Evolutionary conservation across 768 basidiomycete species (phyloP).

Genomic region (Pulveroboletus sp.): DNA sequence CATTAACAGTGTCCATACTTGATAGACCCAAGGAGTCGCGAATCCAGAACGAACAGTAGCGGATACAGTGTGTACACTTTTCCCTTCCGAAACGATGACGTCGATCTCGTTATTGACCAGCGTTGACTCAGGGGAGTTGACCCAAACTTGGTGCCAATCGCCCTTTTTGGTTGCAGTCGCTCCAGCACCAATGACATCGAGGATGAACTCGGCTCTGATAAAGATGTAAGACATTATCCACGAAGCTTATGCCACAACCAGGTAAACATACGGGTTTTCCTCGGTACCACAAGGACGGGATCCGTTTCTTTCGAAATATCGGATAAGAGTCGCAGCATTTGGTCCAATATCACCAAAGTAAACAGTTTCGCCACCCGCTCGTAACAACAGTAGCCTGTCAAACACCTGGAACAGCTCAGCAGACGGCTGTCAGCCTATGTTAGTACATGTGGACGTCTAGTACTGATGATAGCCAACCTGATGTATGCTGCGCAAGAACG

Average conservation of each 20-base stretch:
- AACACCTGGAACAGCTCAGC: slow-evolving; percentile 80
- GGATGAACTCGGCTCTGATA: slow-evolving; percentile 54
- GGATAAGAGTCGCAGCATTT: slow-evolving; percentile 55
- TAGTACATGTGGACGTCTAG: not conserved
- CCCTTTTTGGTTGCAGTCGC: slow-evolving; percentile 49
- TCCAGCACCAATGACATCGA: slow-evolving; percentile 73
- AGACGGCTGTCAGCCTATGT: slow-evolving; percentile 47
- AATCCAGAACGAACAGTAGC: slow-evolving; percentile 40
- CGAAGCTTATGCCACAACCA: slow-evolving; percentile 37
- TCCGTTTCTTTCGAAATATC: slow-evolving; percentile 75
- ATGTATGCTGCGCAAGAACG: slow-evolving; percentile 31
- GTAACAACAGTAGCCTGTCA: slow-evolving; percentile 71
- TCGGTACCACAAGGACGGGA: slow-evolving; percentile 53
- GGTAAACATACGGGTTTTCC: slow-evolving; percentile 57
- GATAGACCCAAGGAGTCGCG: slow-evolving; percentile 50
- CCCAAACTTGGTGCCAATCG: slow-evolving; percentile 66
- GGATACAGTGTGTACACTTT: slow-evolving; percentile 34
- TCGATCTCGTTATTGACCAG: slow-evolving; percentile 38
- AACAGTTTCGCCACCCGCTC: slow-evolving; percentile 67
- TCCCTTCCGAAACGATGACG: slow-evolving; percentile 46
- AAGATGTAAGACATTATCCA: slow-evolving; percentile 34
- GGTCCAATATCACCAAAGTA: slow-evolving; percentile 68
- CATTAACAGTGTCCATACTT: slow-evolving; percentile 39
- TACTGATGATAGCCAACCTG: slow-evolving; percentile 17
- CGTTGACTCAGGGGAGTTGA: slow-evolving; percentile 42